Conservation (phyloP, 805 yeast species). For the Suhomyces xylopsoci region DNA sequence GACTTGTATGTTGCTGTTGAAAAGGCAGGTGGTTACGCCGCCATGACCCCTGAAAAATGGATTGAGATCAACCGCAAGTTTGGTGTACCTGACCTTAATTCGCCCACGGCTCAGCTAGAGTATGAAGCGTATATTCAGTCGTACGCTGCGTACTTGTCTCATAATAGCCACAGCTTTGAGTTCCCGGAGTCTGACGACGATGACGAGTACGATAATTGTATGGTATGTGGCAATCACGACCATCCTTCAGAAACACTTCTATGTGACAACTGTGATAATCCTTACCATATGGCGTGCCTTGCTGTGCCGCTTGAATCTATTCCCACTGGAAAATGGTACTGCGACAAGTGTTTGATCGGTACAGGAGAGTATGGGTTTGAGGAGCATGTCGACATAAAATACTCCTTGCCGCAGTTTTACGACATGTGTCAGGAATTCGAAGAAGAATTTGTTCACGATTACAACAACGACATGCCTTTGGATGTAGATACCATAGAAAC, state of each 20-base stretch:
- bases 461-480: conserved; percentile 30
- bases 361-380: conserved; percentile 88
- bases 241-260: conserved; percentile 48
- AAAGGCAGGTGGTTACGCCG: conserved; percentile 18
- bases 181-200: conserved; percentile 30
- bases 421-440: conserved; percentile 51
- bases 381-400: conserved; percentile 51
- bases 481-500: conserved; percentile 49
- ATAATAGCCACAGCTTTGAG: conserved; percentile 21
- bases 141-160: conserved; percentile 32
- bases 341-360: conserved; percentile 81
- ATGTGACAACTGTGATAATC: conserved; percentile 74
- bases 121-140: conserved; percentile 23
- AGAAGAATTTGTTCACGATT: conserved; percentile 35
- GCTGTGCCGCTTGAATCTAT: conserved; percentile 49
- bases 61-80: conserved; percentile 16
- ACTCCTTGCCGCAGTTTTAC: conserved; percentile 60
- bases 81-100: conserved; percentile 10
- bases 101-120: conserved; percentile 18
- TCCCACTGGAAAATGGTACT: conserved; percentile 71
- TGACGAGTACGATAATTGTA: conserved; percentile 37
- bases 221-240: conserved; percentile 46
- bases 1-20: conserved; percentile 38
- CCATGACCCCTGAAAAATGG: conserved; percentile 20
- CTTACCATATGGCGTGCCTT: conserved; percentile 69